A percentile compares a stretch with the other conserved stretches of the same genome.
Evolutionary conservation across 1,139 yeast genomes (phyloP).

Genomic region (Nadsonia commutata): DNA sequence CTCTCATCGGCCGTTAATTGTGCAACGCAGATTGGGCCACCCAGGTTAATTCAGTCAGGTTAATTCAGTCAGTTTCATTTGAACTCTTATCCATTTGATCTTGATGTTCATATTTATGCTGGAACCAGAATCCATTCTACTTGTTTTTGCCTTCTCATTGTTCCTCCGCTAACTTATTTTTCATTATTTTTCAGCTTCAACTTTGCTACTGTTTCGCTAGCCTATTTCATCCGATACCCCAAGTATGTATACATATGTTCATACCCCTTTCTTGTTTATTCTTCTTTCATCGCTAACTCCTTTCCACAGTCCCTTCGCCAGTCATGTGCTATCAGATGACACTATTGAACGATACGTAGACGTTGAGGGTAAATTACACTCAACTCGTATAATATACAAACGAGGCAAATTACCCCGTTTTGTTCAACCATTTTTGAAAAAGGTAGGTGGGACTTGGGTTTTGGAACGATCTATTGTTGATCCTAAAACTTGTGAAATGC

Average conservation of each 20-base stretch:
- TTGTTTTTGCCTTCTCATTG: not conserved
- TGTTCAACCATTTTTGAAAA: slow-evolving; percentile 64
- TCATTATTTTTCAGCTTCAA: slow-evolving; percentile 23
- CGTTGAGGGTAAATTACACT: slow-evolving; percentile 46
- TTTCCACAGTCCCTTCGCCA: slow-evolving; percentile 46
- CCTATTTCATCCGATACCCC: slow-evolving; percentile 76
- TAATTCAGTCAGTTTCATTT: too few species aligned
- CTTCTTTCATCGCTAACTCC: not conserved
- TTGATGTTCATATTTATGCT: too few species aligned
- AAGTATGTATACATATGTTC: slow-evolving; percentile 24
- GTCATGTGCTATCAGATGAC: slow-evolving; percentile 80
- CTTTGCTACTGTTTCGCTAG: slow-evolving; percentile 61
- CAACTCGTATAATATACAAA: slow-evolving; percentile 65
- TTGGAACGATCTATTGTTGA: slow-evolving; percentile 70
- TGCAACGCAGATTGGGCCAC: too few species aligned
- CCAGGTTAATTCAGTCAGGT: too few species aligned
- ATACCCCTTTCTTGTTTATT: not conserved
- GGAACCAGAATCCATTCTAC: not conserved
- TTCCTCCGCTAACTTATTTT: not conserved
- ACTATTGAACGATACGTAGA: slow-evolving; percentile 51
- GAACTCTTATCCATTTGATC: too few species aligned
- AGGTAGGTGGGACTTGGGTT: slow-evolving; percentile 65
- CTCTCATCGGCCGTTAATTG: too few species aligned
- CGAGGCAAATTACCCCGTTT: slow-evolving; percentile 72
- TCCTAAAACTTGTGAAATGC: slow-evolving; percentile 40